Conservation (phyloP, 2,329 filamentous ascomycete species). For the Trichoderma aggressivum region DNA sequence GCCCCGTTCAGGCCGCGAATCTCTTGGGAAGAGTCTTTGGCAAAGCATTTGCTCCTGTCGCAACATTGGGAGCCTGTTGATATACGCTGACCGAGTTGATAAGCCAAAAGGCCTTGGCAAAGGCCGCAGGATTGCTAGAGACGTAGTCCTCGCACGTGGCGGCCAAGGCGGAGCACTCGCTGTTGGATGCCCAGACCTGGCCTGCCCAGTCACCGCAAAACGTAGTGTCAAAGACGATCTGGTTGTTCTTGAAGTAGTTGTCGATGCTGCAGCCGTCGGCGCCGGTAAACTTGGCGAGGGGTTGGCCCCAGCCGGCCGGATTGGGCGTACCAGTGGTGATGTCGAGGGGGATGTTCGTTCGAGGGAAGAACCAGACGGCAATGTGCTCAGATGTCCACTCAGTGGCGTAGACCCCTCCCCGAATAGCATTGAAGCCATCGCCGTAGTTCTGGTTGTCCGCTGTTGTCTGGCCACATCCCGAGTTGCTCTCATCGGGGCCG, state of each 20-base stretch:
- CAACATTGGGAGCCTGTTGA: conserved; percentile 19
- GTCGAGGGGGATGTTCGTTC: conserved; percentile 60
- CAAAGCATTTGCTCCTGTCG: background rate
- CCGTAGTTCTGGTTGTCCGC: conserved; percentile 57
- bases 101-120: conserved; percentile 71
- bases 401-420: conserved; percentile 69
- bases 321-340: conserved; percentile 58
- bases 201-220: conserved; percentile 91
- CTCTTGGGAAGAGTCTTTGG: background rate
- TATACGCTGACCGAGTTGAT: conserved; percentile 71
- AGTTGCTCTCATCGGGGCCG: conserved; percentile 47
- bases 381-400: conserved; percentile 74
- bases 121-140: conserved; percentile 64
- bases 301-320: conserved; percentile 65
- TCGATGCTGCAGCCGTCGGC: conserved; percentile 68
- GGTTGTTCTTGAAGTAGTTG: conserved; percentile 65
- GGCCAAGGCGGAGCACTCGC: conserved; percentile 58
- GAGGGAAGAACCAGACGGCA: conserved; percentile 78
- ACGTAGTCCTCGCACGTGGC: conserved; percentile 71
- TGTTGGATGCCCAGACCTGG: conserved; percentile 55
- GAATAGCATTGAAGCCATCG: conserved; percentile 64
- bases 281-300: conserved; percentile 65
- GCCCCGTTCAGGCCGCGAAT: background rate
- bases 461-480: conserved; percentile 59
- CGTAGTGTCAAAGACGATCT: conserved; percentile 76